Evolutionary conservation across 2,329 filamentous ascomycete species (phyloP), one percentile per base, ranked within the genome.

Genomic region (Rutstroemia sydowiana): DNA sequence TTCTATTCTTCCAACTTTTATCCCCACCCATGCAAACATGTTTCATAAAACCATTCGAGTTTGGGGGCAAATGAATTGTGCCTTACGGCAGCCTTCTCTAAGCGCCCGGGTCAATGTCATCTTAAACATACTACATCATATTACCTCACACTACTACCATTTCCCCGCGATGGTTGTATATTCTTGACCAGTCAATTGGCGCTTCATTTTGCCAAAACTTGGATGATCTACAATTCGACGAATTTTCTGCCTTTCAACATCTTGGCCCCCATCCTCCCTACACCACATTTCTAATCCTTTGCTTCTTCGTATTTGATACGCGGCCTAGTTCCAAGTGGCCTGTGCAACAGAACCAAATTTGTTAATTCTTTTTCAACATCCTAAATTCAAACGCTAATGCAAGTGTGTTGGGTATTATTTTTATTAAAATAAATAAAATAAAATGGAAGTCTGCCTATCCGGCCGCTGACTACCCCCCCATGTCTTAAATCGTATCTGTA

Each of bases 31-130:
- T 61, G 61, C 48, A 43, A 49, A 50, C 55, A 46, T 49, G 55
- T 57, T 44, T 57, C 41, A 47, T 56, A n/a, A 37, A 45, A 21
- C 16, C 40, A 43, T 51, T 45, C 48, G 42, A 52, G 54, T 56
- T 59, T 58, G 55, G 58, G 41, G 18, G 28, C 21, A 55, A 48
- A 53, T 9, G 43, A 45, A 57, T 55, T 51, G 48, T 61, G 57
- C 64, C 64, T 59, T 65, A 65, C 61, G 57, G 57, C 56, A 56
- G 60, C 61, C 55, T 58, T 59, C 57, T 63, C 60, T 66, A 66
- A 60, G 64, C 64, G 64, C 64, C 63, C 63, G 63, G 63, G 59
- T 57, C 52, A 60, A 59, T 61, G 57, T 32, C 39, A 45, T 51
- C 58, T 56, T 45, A 55, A 54, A 48, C 54, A 48, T 46, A 54